These are phyloP conservation scores for Rhodotorula sp. DNA, from an alignment of 1,284 basidiomycete genomes.

Conservation along the genomic window DNA sequence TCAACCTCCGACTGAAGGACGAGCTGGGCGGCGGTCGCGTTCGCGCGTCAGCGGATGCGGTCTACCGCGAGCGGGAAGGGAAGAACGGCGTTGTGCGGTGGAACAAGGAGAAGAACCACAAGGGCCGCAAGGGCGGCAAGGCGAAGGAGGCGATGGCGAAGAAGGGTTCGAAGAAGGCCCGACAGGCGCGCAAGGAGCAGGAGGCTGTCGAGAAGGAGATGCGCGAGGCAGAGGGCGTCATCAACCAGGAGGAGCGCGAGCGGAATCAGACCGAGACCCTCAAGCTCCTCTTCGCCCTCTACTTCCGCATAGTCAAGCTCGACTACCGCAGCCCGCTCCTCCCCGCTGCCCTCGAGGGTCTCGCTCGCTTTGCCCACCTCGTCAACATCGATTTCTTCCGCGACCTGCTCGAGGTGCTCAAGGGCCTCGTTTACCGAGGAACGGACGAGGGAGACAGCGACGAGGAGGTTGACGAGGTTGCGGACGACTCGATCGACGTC, in stretches of 20 bases:
- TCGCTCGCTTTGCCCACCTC: constrained; percentile 89
- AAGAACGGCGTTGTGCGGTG: constrained; percentile 57
- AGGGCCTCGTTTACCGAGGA: constrained; percentile 63
- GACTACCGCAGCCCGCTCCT: constrained; percentile 70
- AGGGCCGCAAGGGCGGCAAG: constrained; percentile 58
- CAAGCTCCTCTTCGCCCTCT: constrained; percentile 95
- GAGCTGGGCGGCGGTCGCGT: constrained; percentile 65
- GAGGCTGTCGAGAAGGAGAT: constrained; percentile 84
- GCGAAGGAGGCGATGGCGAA: constrained; percentile 46
- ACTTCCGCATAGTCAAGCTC: constrained; percentile 93
- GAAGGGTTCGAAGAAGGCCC: constrained; percentile 76
- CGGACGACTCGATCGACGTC: constrained; percentile 14
- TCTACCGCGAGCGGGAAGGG: constrained; percentile 51
- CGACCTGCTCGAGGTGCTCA: constrained; percentile 84
- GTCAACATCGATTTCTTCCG: constrained; percentile 99
- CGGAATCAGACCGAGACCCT: constrained; percentile 91
- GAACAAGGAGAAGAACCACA: constrained; percentile 57
- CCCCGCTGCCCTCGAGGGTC: constrained; percentile 83
- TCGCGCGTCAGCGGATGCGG: constrained; percentile 63
- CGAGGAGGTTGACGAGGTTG: constrained; percentile 53
- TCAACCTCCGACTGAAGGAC: constrained; percentile 80
- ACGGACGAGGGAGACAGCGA: constrained; percentile 47
- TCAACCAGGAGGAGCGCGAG: constrained; percentile 87
- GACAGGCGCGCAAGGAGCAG: constrained; percentile 73
- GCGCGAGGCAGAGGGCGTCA: constrained; percentile 88